These are phyloP conservation scores for Grosmannia clavigera DNA, from an alignment of 2,329 filamentous ascomycete genomes.

Conservation along the genomic window DNA sequence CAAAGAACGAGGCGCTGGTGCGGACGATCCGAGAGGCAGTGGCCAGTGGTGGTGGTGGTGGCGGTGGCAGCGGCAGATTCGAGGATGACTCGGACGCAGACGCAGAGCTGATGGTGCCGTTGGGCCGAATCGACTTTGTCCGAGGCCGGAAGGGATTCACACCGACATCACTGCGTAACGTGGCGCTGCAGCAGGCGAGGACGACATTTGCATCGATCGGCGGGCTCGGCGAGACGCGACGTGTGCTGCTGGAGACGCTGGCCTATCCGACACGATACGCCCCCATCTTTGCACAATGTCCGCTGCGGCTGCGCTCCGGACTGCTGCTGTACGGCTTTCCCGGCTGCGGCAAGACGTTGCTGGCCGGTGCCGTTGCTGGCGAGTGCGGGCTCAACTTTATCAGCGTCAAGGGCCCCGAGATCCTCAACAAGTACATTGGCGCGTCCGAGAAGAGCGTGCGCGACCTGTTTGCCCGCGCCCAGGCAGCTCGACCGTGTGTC, in stretches of 20 bases:
- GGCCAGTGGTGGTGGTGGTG: conserved; percentile 19
- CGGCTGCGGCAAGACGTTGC: conserved; percentile 89
- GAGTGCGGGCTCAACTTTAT: conserved; percentile 98
- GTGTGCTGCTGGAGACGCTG: conserved; percentile 85
- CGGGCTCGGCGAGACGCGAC: conserved; percentile 72
- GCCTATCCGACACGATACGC: conserved; percentile 97
- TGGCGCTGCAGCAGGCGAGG: conserved; percentile 83
- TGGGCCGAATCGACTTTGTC: conserved; percentile 67
- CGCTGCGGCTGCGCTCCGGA: conserved; percentile 84
- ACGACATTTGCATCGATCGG: conserved; percentile 90
- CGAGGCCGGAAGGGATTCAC: conserved; percentile 84
- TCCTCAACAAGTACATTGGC: conserved; percentile 98
- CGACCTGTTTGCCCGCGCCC: conserved; percentile 86
- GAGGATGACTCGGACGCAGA: conserved; percentile 26
- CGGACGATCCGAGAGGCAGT: conserved; percentile 26
- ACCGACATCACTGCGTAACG: conserved; percentile 85
- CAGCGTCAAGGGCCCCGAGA: conserved; percentile 94
- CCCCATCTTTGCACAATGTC: conserved; percentile 92
- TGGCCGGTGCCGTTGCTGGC: conserved; percentile 92
- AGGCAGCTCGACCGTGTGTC: conserved; percentile 83
- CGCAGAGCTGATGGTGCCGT: conserved; percentile 39
- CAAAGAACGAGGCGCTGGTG: conserved; percentile 85
- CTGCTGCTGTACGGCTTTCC: conserved; percentile 89
- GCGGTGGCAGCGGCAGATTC: conserved; percentile 20
- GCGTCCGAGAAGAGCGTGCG: conserved; percentile 93